Evolutionary conservation across 2,329 filamentous ascomycete species (phyloP), one percentile per base, ranked within the genome.

Genomic region (Diaporthe sp.): DNA sequence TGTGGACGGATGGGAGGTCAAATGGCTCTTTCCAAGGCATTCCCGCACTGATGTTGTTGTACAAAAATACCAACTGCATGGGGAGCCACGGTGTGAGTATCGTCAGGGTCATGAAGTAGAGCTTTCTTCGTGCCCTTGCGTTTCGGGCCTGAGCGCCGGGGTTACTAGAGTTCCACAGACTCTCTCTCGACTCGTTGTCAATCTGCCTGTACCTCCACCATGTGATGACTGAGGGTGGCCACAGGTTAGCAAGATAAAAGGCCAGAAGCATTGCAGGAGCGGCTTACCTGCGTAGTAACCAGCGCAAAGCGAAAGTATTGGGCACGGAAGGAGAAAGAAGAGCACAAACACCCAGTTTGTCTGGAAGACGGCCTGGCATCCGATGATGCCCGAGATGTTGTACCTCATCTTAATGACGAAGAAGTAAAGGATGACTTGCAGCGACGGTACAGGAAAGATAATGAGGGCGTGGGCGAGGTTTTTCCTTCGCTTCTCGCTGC

Each of bases 31-130:
- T 73, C 81, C 82, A 84, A 49, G 74, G 79, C 70, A 49, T 76
- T 19, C 76, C 84, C 68, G 25, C 69, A 62, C 79, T 72, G 61
- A 90, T 79, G 81, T 89, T 89, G 74, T 81, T 57, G 46, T 82
- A 82, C 4, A 86, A 78, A 8, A 88, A 81, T 37, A 84, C 81
- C 58, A 88, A 58, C 77, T 85, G 82, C 7, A 91, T 78, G 1
- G 89, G 89, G 0, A 90, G 78, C 79, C 89, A 91, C 4, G 89
- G 85, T 4, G 87, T 78, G 1, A 91, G 80, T 77, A 91, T 89
- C 57, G 85, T 85, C 17, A 90, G 72, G 19, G 87, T 85, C 87
- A 91, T 89, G 77, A 88, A 83, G 81, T 91, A 92, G 58, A 92
- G 86, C 57, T 89, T 87, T 62, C 87, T 85, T 58, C 86, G 86